A percentile compares a stretch with the other conserved stretches of the same genome.
phyloP scores from a whole-genome alignment of 768 basidiomycete genomes.

The Melanogaster broomeanus region DNA sequence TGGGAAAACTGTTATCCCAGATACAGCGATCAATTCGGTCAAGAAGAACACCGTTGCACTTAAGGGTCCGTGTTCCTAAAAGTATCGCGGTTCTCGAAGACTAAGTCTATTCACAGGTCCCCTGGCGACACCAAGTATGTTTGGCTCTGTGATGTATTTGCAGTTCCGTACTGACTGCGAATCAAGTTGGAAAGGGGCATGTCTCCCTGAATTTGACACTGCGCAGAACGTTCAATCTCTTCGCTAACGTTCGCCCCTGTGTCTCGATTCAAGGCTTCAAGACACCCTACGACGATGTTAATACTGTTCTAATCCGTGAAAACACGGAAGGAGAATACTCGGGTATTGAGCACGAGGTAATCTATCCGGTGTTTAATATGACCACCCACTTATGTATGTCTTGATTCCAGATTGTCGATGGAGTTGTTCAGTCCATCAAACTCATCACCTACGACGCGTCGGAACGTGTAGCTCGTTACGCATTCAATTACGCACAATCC shows the following conservation, averaged over 20 bases:
- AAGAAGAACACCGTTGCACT: constrained; percentile 97
- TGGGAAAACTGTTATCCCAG: constrained; percentile 97
- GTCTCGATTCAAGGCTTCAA: constrained; percentile 95
- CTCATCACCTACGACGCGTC: constrained; percentile 99
- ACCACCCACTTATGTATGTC: constrained; percentile 16
- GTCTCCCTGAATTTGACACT: constrained; percentile 97
- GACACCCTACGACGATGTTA: constrained; percentile 97
- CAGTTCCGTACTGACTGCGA: constrained; percentile 13
- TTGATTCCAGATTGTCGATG: constrained; percentile 77
- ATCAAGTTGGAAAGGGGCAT: constrained; percentile 93
- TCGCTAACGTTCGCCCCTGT: constrained; percentile 98
- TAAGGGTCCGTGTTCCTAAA: constrained; percentile 63
- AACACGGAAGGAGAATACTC: constrained; percentile 99
- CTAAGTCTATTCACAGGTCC: constrained; percentile 58
- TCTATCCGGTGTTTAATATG: constrained; percentile 11
- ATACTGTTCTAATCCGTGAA: constrained; percentile 97
- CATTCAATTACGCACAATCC: constrained; percentile 95
- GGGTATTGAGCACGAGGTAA: constrained; percentile 97
- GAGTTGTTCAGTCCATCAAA: constrained; percentile 99
- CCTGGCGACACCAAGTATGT: constrained; percentile 93
- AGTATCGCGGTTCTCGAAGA: background rate
- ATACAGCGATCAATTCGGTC: constrained; percentile 85
- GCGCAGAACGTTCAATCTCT: constrained; percentile 95
- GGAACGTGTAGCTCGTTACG: constrained; percentile 97
- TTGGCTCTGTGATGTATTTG: constrained; percentile 2